phyloP scores from a whole-genome alignment of 148 eudicot genomes.

The Spergularia bocconei region DNA sequence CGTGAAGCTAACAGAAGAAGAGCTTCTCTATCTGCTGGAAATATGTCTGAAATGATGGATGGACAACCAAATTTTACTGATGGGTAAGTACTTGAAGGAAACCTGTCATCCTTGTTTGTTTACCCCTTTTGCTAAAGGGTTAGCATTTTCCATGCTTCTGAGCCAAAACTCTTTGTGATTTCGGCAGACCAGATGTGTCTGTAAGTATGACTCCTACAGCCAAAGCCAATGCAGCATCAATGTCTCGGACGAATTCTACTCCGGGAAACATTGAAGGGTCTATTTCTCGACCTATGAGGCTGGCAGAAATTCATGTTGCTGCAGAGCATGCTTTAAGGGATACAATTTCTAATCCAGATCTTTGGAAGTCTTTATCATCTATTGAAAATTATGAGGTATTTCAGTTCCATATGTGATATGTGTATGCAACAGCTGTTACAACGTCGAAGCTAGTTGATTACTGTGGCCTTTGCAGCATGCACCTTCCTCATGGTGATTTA shows the following conservation, averaged over 20 bases:
- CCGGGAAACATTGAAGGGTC: slow-evolving; percentile 84
- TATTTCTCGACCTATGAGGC: slow-evolving; percentile 81
- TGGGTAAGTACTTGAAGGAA: slow-evolving; percentile 37
- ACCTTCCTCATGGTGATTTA: neutral
- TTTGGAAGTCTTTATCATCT: slow-evolving; percentile 76
- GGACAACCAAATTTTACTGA: slow-evolving; percentile 46
- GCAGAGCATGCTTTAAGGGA: slow-evolving; percentile 79
- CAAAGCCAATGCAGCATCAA: slow-evolving; percentile 43
- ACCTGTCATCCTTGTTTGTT: slow-evolving; percentile 2
- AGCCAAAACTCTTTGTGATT: slow-evolving; percentile 15
- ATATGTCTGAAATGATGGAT: slow-evolving; percentile 67
- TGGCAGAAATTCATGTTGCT: slow-evolving; percentile 88
- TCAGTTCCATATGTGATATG: neutral
- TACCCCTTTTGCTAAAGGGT: slow-evolving; percentile 6
- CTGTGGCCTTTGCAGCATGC: neutral
- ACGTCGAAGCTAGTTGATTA: neutral
- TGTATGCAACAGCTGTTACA: neutral
- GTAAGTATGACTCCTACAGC: slow-evolving; percentile 33
- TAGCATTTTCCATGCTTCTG: neutral
- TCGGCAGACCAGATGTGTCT: slow-evolving; percentile 56
- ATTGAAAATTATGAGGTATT: slow-evolving; percentile 83
- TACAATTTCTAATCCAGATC: slow-evolving; percentile 68
- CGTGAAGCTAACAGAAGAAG: slow-evolving; percentile 95
- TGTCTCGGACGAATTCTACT: slow-evolving; percentile 75
- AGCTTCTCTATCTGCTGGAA: slow-evolving; percentile 87